These are phyloP conservation scores for Calonectria pauciramosa DNA, from an alignment of 2,329 filamentous ascomycete species.

Conservation along the genomic window DNA sequence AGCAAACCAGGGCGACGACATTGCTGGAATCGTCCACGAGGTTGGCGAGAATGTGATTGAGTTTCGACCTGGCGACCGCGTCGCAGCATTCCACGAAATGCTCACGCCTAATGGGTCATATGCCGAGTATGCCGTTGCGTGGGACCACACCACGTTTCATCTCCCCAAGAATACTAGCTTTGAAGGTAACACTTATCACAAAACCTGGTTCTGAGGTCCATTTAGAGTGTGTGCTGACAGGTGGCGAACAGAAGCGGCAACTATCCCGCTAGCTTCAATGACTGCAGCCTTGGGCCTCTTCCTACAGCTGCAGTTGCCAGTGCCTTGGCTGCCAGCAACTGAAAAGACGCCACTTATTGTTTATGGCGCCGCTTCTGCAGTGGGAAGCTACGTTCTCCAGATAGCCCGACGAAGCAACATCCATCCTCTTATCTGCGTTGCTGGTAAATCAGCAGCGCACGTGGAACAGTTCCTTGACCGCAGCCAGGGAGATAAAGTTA, in stretches of 20 bases:
- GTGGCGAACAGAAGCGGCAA: neutral
- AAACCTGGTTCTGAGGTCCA: neutral
- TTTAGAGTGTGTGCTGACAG: neutral
- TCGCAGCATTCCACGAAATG: conserved; percentile 1
- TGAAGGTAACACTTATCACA: neutral
- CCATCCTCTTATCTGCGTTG: neutral
- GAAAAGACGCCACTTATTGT: neutral
- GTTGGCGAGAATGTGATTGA: neutral
- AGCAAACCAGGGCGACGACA: neutral
- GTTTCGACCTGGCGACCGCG: neutral
- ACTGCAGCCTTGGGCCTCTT: neutral
- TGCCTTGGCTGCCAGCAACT: neutral
- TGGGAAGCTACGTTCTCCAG: neutral
- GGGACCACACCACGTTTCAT: neutral
- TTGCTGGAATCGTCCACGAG: neutral
- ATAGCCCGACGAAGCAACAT: neutral
- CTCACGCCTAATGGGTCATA: neutral
- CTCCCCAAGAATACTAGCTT: neutral
- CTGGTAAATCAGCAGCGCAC: neutral
- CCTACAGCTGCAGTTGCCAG: neutral
- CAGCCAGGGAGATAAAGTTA: neutral
- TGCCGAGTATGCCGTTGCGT: conserved; percentile 2
- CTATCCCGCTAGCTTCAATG: neutral
- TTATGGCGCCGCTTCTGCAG: neutral
- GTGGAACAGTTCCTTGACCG: neutral